Base-by-base conservation (phyloP, 73 alveolate genomes). In the Paramecium bursaria region DNA sequence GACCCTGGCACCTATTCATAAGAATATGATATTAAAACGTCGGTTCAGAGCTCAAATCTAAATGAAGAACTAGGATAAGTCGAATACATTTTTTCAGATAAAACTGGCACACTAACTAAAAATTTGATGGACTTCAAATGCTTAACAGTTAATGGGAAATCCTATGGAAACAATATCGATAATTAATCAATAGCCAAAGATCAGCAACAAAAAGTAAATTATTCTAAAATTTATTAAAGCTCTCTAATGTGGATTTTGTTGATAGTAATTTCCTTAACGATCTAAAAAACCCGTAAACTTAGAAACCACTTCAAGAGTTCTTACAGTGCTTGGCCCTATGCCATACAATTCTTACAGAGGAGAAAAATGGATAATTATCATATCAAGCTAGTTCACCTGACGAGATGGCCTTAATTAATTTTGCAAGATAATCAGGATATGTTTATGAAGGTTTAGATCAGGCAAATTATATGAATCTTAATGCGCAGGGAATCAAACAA, bases 321-420 rank as follows among this genome's bases (percentile, higher is more conserved):
- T 47, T 92, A 26, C 74, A 55, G n/a, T 86, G 50, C 39, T 31
- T 93, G 85, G 87, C 95, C 7, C 77, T 91, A 35, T 91, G 96
- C 90, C 98, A 93, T 73, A 90, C 96, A 50, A 86, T 91, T 26
- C 51, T 91, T n/a, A 55, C 86, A 15, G 98, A 93, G 9, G 25
- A 88, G 48, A 86, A 85, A 22, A 74, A 57, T 26, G 86, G 92
- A 4, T 74, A 42, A 52, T 85, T 94, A n/a, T 48, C 61, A 35
- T 95, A 94, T 74, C 93, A 94, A 55, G 98, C 98, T 2, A 86
- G 96, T 75, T 90, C 95, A 26, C 98, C 98, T 42, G 97, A 92
- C 47, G 99, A 98, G 91, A 92, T 96, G 44, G 99, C 99, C 11
- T 90, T 98, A 46, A 96, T 98, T 3, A 86, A 79, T 73, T 98